Base-by-base conservation (phyloP, 768 basidiomycete species). In the Scleroderma citrinum region DNA sequence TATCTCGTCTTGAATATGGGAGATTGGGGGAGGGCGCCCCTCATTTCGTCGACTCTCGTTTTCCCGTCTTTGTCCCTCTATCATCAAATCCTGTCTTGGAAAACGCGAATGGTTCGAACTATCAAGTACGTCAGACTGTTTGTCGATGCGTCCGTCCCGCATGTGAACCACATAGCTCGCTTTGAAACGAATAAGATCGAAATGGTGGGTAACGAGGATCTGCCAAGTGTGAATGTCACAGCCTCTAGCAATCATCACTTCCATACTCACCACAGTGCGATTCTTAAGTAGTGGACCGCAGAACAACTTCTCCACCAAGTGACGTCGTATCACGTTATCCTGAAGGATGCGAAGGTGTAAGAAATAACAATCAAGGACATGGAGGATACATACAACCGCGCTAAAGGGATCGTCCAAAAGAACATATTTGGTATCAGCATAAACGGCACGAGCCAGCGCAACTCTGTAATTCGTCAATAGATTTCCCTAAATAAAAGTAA, bases 321-420 rank as follows among this genome's bases (percentile, higher is more conserved):
- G 71, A 14, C 81, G 75, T 7, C 83, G 73, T 0, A 83, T 86
- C 58, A 84, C 81, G 50, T 81, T 83, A 53, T 86, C 85, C 82
- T 84, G 44, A 49, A 42, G 52, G 40, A 7, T 24, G 19, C 44
- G n/a, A n/a, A n/a, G n/a, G 14, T 47, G 46, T 47, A 12, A 30
- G 5, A 20, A 6, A 11, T 30, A 46, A n/a, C 7, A 2, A 29
- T 8, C 12, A 30, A 48, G 7, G 23, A 17, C 8, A 24, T 54
- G 23, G 11, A 50, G 47, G 24, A 3, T 19, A 69, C 83, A 38
- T 71, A 85, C 87, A 41, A 92, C 87, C 2, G 88, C 88, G 54
- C 87, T 88, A 30, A 92, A 66, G 4, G 87, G 86, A 58, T 91
- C 89, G 56, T 92, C 87, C 37, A 92, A 64, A n/a, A 92, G 69